Evolutionary conservation across 2,329 filamentous ascomycete species (phyloP), one percentile per base, ranked within the genome.

Genomic region (Rhynchosporium agropyri): DNA sequence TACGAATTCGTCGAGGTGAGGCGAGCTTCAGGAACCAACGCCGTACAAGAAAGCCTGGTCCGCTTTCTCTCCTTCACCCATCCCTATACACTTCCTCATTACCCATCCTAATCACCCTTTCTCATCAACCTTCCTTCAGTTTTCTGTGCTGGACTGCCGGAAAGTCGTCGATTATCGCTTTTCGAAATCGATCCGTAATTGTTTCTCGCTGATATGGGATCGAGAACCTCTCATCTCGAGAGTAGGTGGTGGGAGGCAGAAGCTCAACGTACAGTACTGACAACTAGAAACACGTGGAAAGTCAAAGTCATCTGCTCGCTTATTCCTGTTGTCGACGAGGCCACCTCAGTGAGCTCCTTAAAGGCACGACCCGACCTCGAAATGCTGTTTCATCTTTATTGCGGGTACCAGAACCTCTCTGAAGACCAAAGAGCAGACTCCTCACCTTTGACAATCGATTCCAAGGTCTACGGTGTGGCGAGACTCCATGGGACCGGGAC

Each of bases 351-450:
- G 20, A 7, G 45, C 48, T 38, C 3, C 15, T 57, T 63, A 28
- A 60, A 56, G 57, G 33, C 31, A 57, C 62, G 58, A 51, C 49
- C 58, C 12, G 62, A 63, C 58, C 57, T 63, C 36, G 62, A 63
- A 45, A 56, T 45, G 33, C 62, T 63, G 10, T 61, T 63, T 50
- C 48, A 5, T 38, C 55, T 59, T 20, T 15, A 63, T 59, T 58
- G 45, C 58, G 51, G 48, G 15, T 60, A 51, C 31, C 50, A 57
- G 40, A 29, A 58, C 55, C 40, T 46, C 55, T 46, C 26, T 28
- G 15, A 31, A 42, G 55, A 58, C 7, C 55, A 58, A 48, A 26
- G 15, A 13, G 13, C 13, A 43, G 13, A 43, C 6, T 15, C 42
- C 13, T 43, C 13, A 43, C 7, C 42, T 43, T 43, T 43, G 42